Evolutionary conservation across 768 basidiomycete species (phyloP).

Genomic region (Leccinum subgranulosum): DNA sequence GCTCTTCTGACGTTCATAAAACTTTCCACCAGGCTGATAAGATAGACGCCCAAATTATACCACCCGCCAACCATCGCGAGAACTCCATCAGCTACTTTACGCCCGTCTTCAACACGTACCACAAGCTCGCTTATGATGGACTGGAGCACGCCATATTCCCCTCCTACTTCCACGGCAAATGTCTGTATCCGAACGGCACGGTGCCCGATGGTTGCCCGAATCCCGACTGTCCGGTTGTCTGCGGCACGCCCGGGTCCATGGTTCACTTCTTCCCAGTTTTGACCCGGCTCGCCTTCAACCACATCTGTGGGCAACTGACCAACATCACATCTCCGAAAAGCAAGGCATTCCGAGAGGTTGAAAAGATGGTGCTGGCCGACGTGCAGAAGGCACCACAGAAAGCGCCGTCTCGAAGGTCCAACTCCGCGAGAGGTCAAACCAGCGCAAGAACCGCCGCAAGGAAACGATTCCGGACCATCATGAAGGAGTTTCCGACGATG

Average conservation of each 20-base stretch:
- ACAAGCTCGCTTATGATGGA: constrained; percentile 38
- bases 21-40: constrained; percentile 31
- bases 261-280: constrained; percentile 62
- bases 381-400: constrained; percentile 16
- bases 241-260: constrained; percentile 79
- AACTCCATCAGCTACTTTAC: constrained; percentile 37
- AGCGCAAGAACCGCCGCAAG: constrained; percentile 17
- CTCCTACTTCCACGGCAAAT: constrained; percentile 75
- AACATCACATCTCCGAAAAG: constrained; percentile 37
- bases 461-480: constrained; percentile 30
- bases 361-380: constrained; percentile 40
- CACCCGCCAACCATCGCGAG: constrained; percentile 20
- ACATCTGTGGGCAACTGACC: constrained; percentile 35
- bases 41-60: constrained; percentile 34
- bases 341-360: constrained; percentile 40
- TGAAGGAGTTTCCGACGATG: constrained; percentile 29
- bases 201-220: constrained; percentile 74
- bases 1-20: neutral
- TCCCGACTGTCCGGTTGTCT: constrained; percentile 74
- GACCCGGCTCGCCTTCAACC: constrained; percentile 45
- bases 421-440: constrained; percentile 15
- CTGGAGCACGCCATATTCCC: constrained; percentile 64
- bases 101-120: constrained; percentile 48
- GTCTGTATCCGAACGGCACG: constrained; percentile 47
- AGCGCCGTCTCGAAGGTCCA: constrained; percentile 6